These are phyloP conservation scores for Aspergillus uvarum DNA, from an alignment of 2,329 filamentous ascomycete genomes.

Conservation along the genomic window DNA sequence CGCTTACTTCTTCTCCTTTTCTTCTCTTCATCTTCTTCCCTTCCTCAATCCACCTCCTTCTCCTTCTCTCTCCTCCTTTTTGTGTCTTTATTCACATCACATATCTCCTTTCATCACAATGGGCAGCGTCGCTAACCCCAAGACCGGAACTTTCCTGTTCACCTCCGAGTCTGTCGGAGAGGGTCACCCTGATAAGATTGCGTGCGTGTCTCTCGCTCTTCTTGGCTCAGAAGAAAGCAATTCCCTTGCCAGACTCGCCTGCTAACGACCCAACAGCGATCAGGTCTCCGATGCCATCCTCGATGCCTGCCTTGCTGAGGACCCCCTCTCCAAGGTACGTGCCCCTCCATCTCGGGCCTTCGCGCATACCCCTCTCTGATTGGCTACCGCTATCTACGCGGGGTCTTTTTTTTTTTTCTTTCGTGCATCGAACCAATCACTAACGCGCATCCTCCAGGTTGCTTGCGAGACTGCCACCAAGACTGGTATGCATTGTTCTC, in stretches of 20 bases:
- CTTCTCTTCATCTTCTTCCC: slow-evolving; percentile 29
- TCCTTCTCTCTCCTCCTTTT: slow-evolving; percentile 20
- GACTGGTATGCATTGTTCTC: slow-evolving; percentile 65
- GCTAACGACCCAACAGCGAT: slow-evolving; percentile 55
- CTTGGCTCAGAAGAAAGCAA: slow-evolving; percentile 1
- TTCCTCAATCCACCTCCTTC: slow-evolving; percentile 26
- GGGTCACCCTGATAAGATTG: slow-evolving; percentile 95
- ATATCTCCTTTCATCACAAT: slow-evolving; percentile 51
- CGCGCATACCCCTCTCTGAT: slow-evolving; percentile 9
- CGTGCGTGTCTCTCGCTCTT: slow-evolving; percentile 48
- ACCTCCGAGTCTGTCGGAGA: slow-evolving; percentile 88
- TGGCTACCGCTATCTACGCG: not conserved
- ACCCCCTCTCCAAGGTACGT: slow-evolving; percentile 86
- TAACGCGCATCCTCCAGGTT: slow-evolving; percentile 49
- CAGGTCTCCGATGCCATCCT: slow-evolving; percentile 98
- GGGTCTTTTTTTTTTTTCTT: not conserved
- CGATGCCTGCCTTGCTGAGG: slow-evolving; percentile 92
- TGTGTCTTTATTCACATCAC: slow-evolving; percentile 19
- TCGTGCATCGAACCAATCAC: slow-evolving; percentile 10
- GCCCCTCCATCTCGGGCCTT: slow-evolving; percentile 6
- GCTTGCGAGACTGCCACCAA: slow-evolving; percentile 99
- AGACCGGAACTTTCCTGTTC: slow-evolving; percentile 73
- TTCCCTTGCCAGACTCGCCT: not conserved
- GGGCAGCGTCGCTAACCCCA: slow-evolving; percentile 54
- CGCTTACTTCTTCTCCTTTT: slow-evolving; percentile 17